Evolutionary conservation across 352 stramenopile species (phyloP), one percentile per base, ranked within the genome.

Genomic region (Phytopythium cucurbitacearum): DNA sequence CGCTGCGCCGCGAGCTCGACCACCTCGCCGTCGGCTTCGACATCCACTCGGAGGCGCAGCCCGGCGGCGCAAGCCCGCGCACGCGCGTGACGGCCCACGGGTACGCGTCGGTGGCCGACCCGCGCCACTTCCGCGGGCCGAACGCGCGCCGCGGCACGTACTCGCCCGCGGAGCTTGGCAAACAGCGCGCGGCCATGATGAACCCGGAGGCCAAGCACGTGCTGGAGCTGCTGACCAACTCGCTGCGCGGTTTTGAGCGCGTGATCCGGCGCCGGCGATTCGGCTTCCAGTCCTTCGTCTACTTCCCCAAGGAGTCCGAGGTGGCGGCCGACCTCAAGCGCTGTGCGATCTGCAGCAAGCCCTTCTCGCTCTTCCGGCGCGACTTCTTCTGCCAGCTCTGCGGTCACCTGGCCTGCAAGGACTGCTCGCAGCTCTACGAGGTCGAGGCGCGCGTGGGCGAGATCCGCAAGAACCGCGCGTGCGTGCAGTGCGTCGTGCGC

Each of bases 191-290:
- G 0, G 52, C 59, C 3, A 64, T 75, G n/a, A 69, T 87, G 56
- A 91, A 86, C 51, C 67, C 77, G 0, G 80, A 87, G 62, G 75
- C 75, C 1, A 70, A 71, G 16, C 70, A 81, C 49, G 76, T 90
- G 38, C 69, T 91, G 53, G 61, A 77, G 7, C 40, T 83, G 9
- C 48, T 88, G 9, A 73, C 73, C 13, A 79, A 69, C 8, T 86
- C 73, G 39, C 48, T 91, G 40, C 67, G 65, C 40, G 55, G 75
- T 40, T 73, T 87, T n/a, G 80, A 91, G 57, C 70, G 71, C 15
- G 73, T 91, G 40, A 87, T 88, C 52, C 75, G 77, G 0, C 80
- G 80, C 0, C 74, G 80, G 28, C 77, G 80, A 33, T 71, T 88
- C 35, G 80, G 80, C 2, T 70, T 91, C 52, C 80, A 91, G 60